Base-by-base conservation (phyloP, 176 grass and related monocot genomes). In the Elaeis guineensis region DNA sequence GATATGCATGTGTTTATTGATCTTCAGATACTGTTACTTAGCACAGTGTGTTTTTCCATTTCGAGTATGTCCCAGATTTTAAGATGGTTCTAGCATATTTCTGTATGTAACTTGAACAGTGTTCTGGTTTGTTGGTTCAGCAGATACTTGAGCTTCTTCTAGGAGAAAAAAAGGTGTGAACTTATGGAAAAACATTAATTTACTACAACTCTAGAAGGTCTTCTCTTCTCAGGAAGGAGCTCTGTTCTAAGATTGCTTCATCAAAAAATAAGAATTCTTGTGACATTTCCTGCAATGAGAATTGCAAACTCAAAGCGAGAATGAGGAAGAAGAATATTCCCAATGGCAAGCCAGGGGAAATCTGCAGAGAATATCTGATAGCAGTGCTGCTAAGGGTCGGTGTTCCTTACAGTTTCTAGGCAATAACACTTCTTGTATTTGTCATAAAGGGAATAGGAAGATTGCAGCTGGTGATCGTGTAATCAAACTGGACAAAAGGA, bases 131-230 rank as follows among this genome's bases (percentile, higher is more conserved):
- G 28, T 67, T 30, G 5, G 5, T 19, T 2, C 54, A 39, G 8
- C 17, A 25, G 65, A 15, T 21, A 5, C 26, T 30, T 30, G 28
- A 30, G 5, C 28, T 30, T 30, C 5, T 30, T 30, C 28, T 30
- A 16, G 12, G 24, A 21, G 65, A n/a, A 51, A 28, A 51, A 67
- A 97, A 30, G 5, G 28, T 88, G 87, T 8, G 69, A 48, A 65
- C 74, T 64, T 67, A 75, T 49, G 87, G 67, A 80, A 91, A 89
- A 48, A 84, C 83, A 62, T 18, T 55, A 12, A 64, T 61, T 59
- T 69, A 54, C 62, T 85, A 75, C 52, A 77, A 71, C 49, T 49
- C 69, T 50, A 72, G 55, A 69, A 85, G 64, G 71, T 65, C 80
- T 65, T 62, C 65, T 19, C 51, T 71, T 18, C 58, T 50, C 16